phyloP scores from a whole-genome alignment of 1,139 yeast genomes.

The Taphrina sp. region DNA sequence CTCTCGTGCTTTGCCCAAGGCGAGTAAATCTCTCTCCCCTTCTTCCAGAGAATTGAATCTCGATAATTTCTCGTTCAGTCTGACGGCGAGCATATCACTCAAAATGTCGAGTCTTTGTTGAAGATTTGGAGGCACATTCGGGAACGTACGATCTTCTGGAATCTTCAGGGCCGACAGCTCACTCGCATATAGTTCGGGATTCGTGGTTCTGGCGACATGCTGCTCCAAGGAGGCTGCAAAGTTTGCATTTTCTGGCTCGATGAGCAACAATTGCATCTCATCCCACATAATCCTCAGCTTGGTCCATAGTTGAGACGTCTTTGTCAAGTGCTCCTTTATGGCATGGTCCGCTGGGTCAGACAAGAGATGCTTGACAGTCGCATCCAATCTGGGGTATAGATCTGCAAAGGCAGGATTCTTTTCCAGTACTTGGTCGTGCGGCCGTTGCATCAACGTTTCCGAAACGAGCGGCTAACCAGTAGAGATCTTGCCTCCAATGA shows the following conservation, averaged over 20 bases:
- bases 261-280: conserved; percentile 3
- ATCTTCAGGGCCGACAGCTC: conserved; percentile 2
- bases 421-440: conserved; percentile 8
- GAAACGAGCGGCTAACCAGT: too few relatives aligned
- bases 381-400: conserved; percentile 7
- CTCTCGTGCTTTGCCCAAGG: neutral
- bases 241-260: neutral
- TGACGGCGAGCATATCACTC: conserved; percentile 9
- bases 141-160: conserved; percentile 9
- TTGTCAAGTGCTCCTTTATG: neutral
- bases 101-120: conserved; percentile 1
- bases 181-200: neutral
- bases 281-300: conserved; percentile 17
- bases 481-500: too few relatives aligned
- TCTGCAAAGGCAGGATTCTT: conserved; percentile 17
- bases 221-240: conserved; percentile 1
- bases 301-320: conserved; percentile 1
- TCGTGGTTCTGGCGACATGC: neutral
- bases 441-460: conserved; percentile 16
- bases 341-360: neutral
- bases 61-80: conserved; percentile 2
- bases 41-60: neutral
- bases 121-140: neutral
- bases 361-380: neutral
- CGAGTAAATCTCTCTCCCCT: neutral